A percentile compares a stretch with the other conserved stretches of the same genome.
phyloP scores from a whole-genome alignment of 305 asterid genomes.

The Ajuga reptans region DNA sequence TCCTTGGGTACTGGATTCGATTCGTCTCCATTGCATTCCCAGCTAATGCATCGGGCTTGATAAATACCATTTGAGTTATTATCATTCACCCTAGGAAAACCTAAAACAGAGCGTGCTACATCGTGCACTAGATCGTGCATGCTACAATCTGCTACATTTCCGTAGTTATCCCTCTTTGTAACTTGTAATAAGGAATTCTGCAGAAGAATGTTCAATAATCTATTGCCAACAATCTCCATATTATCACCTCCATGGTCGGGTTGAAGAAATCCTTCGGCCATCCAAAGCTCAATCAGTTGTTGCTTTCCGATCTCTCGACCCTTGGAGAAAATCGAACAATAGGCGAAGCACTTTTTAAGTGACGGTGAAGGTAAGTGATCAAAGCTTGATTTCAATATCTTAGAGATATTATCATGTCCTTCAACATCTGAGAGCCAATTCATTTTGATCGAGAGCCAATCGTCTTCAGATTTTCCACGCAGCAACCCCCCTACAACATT shows the following conservation, averaged over 20 bases:
- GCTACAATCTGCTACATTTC: neutral
- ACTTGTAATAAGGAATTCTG: neutral
- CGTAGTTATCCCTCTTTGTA: neutral
- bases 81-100: no score
- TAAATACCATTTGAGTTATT: no score
- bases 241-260: neutral
- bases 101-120: conserved; percentile 14
- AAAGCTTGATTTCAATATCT: conserved; percentile 19
- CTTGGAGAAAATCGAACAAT: conserved; percentile 16
- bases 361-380: conserved; percentile 18
- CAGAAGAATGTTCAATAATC: neutral
- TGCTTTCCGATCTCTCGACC: conserved; percentile 7
- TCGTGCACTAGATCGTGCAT: conserved; percentile 34
- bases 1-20: neutral
- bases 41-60: no score
- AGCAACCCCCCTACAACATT: conserved; percentile 3
- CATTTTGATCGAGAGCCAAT: neutral
- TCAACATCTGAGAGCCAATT: neutral
- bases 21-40: neutral
- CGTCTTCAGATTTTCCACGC: neutral
- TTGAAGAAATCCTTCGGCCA: conserved; percentile 27
- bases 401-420: neutral
- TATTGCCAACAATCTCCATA: neutral
- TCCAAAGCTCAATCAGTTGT: conserved; percentile 27
- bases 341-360: conserved; percentile 9